Base-by-base conservation (phyloP, 371 early-diverging fungal genomes). In the Encephalitozoon romaleae region DNA sequence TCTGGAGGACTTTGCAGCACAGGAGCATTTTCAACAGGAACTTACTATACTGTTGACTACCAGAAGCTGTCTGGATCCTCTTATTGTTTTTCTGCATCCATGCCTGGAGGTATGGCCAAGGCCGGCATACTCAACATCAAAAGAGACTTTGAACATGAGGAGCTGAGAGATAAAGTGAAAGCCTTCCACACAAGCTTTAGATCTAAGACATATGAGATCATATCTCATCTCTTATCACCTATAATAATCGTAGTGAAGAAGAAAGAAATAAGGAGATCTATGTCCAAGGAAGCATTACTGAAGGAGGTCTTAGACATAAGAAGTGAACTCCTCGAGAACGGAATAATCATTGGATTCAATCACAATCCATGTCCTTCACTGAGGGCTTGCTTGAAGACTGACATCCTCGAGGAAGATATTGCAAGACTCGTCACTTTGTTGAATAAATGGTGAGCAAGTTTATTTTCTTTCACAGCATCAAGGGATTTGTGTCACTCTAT, bases 51-150 rank as follows among this genome's bases (percentile, higher is more conserved):
- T 41, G 87, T 93, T 23, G 95, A 95, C 75, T 94, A 96, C 86
- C 91, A 94, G 85, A 89, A 95, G 54, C 88, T 99, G 5, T 91
- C 92, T 8, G 93, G 94, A 8, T 86, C 87, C 18, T 91, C 93
- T 0, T 99, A 97, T 84, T 92, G 92, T 73, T 99, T 93, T 86
- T 96, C 96, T 30, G 99, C 99, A 4, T 92, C 97, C 11, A 88
- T 98, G 43, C 99, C 99, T 8, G 94, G 94, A 21, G 91, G 94
- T 86, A 86, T 99, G 9, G 89, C 96, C 11, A 90, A 92, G 15
- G 88, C 91, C 34, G 92, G 92, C 9, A 84, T 90, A 8, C 92
- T 93, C 80, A 92, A 91, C 2, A 85, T 98, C 78, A 87, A 88
- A 11, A 83, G 18, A 30, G 30, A 23, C 0, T 52, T 73, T 6